phyloP scores from a whole-genome alignment of 2,329 filamentous ascomycete species.

The Pyricularia grisea region DNA sequence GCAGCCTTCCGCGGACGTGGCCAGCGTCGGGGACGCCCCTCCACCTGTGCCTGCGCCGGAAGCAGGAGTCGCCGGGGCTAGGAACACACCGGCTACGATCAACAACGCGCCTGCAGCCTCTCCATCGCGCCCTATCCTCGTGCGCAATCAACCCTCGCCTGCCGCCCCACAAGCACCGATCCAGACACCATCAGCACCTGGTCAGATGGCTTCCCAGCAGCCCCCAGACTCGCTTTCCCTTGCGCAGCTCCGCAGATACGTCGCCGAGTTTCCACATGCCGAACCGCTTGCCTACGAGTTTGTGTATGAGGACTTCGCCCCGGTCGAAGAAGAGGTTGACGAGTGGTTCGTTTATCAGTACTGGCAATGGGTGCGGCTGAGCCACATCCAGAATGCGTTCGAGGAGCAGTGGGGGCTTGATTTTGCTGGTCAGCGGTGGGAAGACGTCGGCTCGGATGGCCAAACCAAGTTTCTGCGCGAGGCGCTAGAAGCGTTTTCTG shows the following conservation, averaged over 20 bases:
- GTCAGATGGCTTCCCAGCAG: slow-evolving; percentile 14
- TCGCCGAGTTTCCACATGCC: slow-evolving; percentile 61
- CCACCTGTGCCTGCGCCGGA: slow-evolving; percentile 16
- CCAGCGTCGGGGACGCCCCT: slow-evolving; percentile 15
- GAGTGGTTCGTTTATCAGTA: slow-evolving; percentile 96
- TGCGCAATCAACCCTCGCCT: slow-evolving; percentile 13
- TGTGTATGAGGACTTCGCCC: slow-evolving; percentile 61
- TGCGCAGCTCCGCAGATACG: slow-evolving; percentile 61
- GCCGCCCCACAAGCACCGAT: slow-evolving; percentile 16
- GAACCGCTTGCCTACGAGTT: slow-evolving; percentile 79
- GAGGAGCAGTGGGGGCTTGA: slow-evolving; percentile 63
- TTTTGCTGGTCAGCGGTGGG: slow-evolving; percentile 25
- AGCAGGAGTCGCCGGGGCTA: slow-evolving; percentile 12
- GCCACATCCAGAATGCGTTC: slow-evolving; percentile 67
- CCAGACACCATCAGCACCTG: slow-evolving; percentile 10
- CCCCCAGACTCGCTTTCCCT: slow-evolving; percentile 64
- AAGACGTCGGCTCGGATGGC: slow-evolving; percentile 50
- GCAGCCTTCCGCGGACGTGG: slow-evolving; percentile 12
- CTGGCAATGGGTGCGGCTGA: slow-evolving; percentile 72
- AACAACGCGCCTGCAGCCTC: not conserved
- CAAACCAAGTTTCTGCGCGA: slow-evolving; percentile 50
- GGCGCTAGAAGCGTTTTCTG: slow-evolving; percentile 35
- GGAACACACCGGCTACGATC: not conserved
- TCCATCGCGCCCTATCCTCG: slow-evolving; percentile 12
- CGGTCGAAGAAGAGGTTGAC: slow-evolving; percentile 80